phyloP scores from a whole-genome alignment of 192 early-diverging fungal genomes.

The Mortierella claussenii region DNA sequence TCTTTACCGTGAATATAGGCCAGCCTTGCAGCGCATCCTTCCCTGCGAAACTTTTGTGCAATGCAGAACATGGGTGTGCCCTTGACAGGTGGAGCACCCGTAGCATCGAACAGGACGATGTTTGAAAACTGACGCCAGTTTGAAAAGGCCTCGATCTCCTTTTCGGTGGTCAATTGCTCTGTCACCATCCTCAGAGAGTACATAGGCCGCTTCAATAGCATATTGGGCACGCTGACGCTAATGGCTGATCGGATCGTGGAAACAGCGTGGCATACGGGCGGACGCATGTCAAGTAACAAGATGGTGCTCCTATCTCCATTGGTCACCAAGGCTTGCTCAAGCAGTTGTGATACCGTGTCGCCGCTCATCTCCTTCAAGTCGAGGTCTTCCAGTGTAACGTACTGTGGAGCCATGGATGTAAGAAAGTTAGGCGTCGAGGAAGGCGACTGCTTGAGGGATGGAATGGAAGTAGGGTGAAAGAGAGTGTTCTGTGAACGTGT shows the following conservation, averaged over 20 bases:
- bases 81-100: slow-evolving; percentile 58
- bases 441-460: slow-evolving; percentile 16
- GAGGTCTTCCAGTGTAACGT: not conserved
- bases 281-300: slow-evolving; percentile 77
- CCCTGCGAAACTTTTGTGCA: slow-evolving; percentile 68
- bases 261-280: slow-evolving; percentile 62
- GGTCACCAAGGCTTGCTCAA: slow-evolving; percentile 1
- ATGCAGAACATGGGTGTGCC: slow-evolving; percentile 62
- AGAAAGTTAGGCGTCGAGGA: slow-evolving; percentile 13
- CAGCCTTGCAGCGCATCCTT: slow-evolving; percentile 56
- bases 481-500: slow-evolving; percentile 10
- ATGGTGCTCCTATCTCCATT: slow-evolving; percentile 29
- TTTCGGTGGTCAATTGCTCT: slow-evolving; percentile 63
- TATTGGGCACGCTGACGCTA: slow-evolving; percentile 76
- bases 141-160: slow-evolving; percentile 54
- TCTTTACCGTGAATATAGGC: slow-evolving; percentile 58
- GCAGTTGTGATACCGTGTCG: slow-evolving; percentile 23
- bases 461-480: slow-evolving; percentile 14
- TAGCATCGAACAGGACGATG: slow-evolving; percentile 77
- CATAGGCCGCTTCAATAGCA: slow-evolving; percentile 73
- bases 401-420: slow-evolving; percentile 1
- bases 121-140: slow-evolving; percentile 65
- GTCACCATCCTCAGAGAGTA: slow-evolving; percentile 74
- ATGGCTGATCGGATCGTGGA: slow-evolving; percentile 67
- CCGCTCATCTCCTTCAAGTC: slow-evolving; percentile 13